A percentile compares a stretch with the other conserved stretches of the same genome.
Conservation (phyloP, 176 grass and related monocot species). For the Aegilops tauschii region DNA sequence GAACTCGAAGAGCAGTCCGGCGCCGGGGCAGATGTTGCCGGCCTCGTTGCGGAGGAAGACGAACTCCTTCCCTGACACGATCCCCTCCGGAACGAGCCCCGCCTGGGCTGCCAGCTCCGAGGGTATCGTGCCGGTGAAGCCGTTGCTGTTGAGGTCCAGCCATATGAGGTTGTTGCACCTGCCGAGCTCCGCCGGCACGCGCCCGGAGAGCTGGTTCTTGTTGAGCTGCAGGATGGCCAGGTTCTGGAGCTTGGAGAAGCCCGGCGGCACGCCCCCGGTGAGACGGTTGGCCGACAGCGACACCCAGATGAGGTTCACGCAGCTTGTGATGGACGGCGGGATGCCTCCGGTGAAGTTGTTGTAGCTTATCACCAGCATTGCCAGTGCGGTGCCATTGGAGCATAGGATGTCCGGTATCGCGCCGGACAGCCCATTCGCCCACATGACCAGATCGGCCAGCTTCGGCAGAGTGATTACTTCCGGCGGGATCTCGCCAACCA, state of each 20-base stretch:
- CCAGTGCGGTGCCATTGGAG: conserved; percentile 41
- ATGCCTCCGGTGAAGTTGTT: conserved; percentile 67
- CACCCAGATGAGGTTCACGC: conserved; percentile 81
- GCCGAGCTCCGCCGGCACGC: conserved; percentile 65
- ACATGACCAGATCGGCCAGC: conserved; percentile 71
- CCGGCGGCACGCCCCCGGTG: conserved; percentile 51
- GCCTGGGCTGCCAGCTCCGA: conserved; percentile 52
- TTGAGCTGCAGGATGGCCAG: conserved; percentile 88
- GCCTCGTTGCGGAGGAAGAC: conserved; percentile 87
- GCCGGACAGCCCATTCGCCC: conserved; percentile 82
- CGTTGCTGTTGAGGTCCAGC: conserved; percentile 89
- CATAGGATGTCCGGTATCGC: conserved; percentile 73
- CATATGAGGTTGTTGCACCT: conserved; percentile 87
- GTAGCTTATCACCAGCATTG: conserved; percentile 91
- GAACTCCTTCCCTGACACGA: conserved; percentile 90
- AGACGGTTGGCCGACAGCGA: conserved; percentile 73
- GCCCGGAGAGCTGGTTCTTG: conserved; percentile 64
- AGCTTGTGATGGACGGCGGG: conserved; percentile 54
- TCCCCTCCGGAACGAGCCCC: conserved; percentile 66
- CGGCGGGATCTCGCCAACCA: conserved; percentile 51
- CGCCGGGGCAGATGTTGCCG: conserved; percentile 87
- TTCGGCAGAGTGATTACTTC: conserved; percentile 56
- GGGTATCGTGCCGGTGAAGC: conserved; percentile 61
- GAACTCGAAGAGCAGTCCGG: conserved; percentile 94
- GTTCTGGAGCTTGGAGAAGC: conserved; percentile 61